Percentiles rank a stretch among this genome's conserved stretches.
These are phyloP conservation scores for Blattamonas nauphoetae DNA, from an alignment of 78 protist genomes.

Conservation along the genomic window DNA sequence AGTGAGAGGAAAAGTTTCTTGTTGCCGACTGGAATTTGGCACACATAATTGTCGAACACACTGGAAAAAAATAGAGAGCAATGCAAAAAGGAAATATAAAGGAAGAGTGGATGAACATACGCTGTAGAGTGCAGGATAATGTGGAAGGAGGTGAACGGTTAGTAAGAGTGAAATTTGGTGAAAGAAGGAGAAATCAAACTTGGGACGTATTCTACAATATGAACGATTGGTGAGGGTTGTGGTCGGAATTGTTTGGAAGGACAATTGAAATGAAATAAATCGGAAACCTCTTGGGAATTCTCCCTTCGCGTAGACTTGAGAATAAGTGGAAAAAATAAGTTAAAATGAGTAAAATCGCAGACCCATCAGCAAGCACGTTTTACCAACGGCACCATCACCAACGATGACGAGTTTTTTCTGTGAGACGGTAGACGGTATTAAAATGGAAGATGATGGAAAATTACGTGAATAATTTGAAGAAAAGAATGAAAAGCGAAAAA, in stretches of 20 bases:
- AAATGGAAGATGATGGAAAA: not conserved
- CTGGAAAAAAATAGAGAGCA: not conserved
- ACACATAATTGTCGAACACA: not conserved
- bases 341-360: not conserved
- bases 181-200: not conserved
- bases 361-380: not conserved
- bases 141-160: not conserved
- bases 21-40: not conserved
- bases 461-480: not conserved
- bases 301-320: not conserved
- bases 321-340: not conserved
- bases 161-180: not conserved
- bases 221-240: not conserved
- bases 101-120: not conserved
- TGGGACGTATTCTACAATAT: not conserved
- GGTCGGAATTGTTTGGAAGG: not conserved
- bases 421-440: not conserved
- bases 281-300: not conserved
- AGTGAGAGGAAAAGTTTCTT: not conserved
- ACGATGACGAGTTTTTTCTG: conserved; percentile 1
- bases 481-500: too few relatives aligned
- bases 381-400: not conserved
- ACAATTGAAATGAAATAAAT: not conserved
- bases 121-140: not conserved
- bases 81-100: not conserved